Evolutionary conservation across 495 filamentous ascomycete genomes (phyloP), one percentile per base, ranked within the genome.

Genomic region (Podospora anserina): DNA sequence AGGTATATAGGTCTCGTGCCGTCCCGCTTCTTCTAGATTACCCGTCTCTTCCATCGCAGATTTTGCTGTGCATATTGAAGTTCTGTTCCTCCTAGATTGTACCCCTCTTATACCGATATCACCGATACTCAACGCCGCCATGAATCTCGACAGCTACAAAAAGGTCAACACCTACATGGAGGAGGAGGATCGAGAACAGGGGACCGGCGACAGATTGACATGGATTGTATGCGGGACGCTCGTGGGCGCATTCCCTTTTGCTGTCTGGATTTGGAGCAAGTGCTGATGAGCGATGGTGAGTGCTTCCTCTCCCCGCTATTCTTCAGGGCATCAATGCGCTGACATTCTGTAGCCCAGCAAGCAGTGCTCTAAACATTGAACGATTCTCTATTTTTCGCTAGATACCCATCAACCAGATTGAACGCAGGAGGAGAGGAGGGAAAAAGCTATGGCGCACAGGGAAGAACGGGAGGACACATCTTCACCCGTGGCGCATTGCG

Each of bases 141-240:
- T 76, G 73, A 75, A 76, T 69, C 68, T 73, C 49, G 66, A 75
- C 68, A 75, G 73, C 66, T 75, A 73, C 72, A 66, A 58, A 11
- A 49, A 69, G 20, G 67, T 76, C 20, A 76, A 73, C 56, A 69
- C 71, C 2, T 76, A 71, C 28, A 70, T 61, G 16, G 68, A 76
- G 2, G 72, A 71, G 39, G 67, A 74, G 27, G 34, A 57, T 15
- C 27, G 6, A 6, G 39, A 49, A 13, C 16, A 32, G 2, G 27
- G 20, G 5, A 64, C 49, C 27, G 57, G n/a, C 19, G 23, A 58
- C 26, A 49, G 20, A 26, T 23, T 26, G 34, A 26, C 68, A 20
- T 9, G 66, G 26, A 39, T 68, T 3, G 69, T 70, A 4, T 53
- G 54, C 55, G 71, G 54, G 19, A 61, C 60, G 56, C 18, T 54